Evolutionary conservation across 805 yeast genomes (phyloP).

Genomic region (Diddensiella transvaalensis): DNA sequence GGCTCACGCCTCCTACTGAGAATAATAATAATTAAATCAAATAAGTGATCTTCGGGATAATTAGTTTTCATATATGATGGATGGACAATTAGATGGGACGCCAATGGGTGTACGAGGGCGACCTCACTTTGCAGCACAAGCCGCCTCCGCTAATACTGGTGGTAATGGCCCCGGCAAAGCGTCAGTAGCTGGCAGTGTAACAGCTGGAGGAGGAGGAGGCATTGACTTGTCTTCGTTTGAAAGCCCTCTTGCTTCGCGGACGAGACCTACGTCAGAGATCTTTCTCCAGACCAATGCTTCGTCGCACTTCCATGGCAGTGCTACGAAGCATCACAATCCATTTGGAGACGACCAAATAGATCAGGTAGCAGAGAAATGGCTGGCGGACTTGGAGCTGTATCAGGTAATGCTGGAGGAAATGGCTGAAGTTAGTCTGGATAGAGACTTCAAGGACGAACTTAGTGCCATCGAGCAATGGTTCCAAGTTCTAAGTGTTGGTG

Average conservation of each 20-base stretch:
- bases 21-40: no score
- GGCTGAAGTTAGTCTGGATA: constrained; percentile 31
- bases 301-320: background rate
- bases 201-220: background rate
- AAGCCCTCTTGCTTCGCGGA: constrained; percentile 21
- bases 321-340: constrained; percentile 12
- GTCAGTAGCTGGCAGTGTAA: no score
- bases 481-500: constrained; percentile 35
- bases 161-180: no score
- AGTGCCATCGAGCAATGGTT: constrained; percentile 40
- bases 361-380: constrained; percentile 32
- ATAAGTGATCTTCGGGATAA: background rate
- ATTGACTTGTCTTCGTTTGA: constrained; percentile 17
- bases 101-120: background rate
- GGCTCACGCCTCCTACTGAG: no score
- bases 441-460: constrained; percentile 34
- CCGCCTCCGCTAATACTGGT: background rate
- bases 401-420: constrained; percentile 32
- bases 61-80: background rate
- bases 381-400: constrained; percentile 33
- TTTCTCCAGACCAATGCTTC: constrained; percentile 19
- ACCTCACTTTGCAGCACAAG: background rate
- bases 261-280: constrained; percentile 27
- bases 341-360: constrained; percentile 17
- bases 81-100: background rate